Percentiles rank a stretch among this genome's conserved stretches.
phyloP scores from a whole-genome alignment of 2,329 filamentous ascomycete genomes.

The Phaeophleospora eucalypticola region DNA sequence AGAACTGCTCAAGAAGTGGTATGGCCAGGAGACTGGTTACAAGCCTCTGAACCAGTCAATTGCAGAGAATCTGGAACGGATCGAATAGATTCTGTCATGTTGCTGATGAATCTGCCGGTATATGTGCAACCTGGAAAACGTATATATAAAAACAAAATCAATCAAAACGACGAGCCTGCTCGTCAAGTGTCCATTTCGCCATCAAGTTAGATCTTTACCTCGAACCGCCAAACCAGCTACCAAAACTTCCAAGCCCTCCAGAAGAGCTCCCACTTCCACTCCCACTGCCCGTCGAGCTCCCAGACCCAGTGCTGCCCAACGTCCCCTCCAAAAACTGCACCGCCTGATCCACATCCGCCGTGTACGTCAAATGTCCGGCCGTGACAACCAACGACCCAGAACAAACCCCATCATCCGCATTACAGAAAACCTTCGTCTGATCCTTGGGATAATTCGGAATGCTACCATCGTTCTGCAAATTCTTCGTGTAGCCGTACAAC shows the following conservation, averaged over 20 bases:
- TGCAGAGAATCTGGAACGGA: slow-evolving; percentile 21
- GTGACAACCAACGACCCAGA: slow-evolving; percentile 33
- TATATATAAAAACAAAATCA: background rate
- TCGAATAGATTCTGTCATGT: background rate
- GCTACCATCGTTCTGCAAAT: slow-evolving; percentile 34
- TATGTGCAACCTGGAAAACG: background rate
- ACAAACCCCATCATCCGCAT: slow-evolving; percentile 34
- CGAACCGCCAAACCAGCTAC: background rate
- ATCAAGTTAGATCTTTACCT: background rate
- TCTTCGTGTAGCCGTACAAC: slow-evolving; percentile 40
- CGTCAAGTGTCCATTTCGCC: too few species aligned
- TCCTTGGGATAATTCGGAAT: slow-evolving; percentile 34
- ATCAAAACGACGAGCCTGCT: too few species aligned
- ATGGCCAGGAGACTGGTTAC: slow-evolving; percentile 24
- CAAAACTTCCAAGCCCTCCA: background rate
- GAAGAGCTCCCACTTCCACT: too few species aligned
- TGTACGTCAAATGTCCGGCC: slow-evolving; percentile 33
- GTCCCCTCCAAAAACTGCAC: slow-evolving; percentile 14
- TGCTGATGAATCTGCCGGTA: background rate
- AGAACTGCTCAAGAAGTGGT: slow-evolving; percentile 29
- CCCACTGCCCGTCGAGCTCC: too few species aligned
- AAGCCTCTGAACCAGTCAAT: slow-evolving; percentile 27
- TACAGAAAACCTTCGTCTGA: slow-evolving; percentile 36
- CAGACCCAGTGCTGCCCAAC: too few species aligned
- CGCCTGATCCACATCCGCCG: slow-evolving; percentile 12